Evolutionary conservation across 2,329 filamentous ascomycete species (phyloP), one percentile per base, ranked within the genome.

Genomic region (Aplosporella prunicola): DNA sequence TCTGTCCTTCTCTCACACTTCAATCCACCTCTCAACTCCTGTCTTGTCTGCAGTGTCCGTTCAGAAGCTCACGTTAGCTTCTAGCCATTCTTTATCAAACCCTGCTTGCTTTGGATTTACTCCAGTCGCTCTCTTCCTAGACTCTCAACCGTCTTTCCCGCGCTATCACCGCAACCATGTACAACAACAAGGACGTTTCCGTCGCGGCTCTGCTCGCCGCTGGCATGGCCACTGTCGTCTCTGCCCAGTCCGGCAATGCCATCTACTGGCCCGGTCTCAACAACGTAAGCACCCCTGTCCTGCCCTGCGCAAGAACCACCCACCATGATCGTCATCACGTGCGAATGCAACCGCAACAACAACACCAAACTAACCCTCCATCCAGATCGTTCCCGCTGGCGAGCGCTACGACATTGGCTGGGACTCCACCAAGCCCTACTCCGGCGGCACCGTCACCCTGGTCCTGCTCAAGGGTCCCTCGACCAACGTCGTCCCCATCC

Each of bases 391-490:
- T 38, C 67, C 69, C n/a, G 72, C 58, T 43, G 73, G 72, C 56
- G 51, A 66, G 55, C 50, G 63, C 40, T 79, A 64, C 67, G 65
- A 61, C 50, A 74, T 79, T 65, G 73, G 64, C 45, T 80, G 76
- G 76, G 45, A 63, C 43, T 61, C 67, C 32, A 66, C 60, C 46
- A 65, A 65, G 38, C 39, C 53, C 38, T 40, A 40, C 38, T 17
- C 39, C 3, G 34, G 33, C 14, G 66, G 64, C 51, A 65, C 61
- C 26, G 62, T 79, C 51, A 71, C 72, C n/a, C 61, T 80, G 41
- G 55, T 74, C 43, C 71, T 80, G 46, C 69, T 78, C 48, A 69
- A 69, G 51, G 76, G 76, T 20, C 74, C 74, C 20, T 62, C 67
- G 47, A 61, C 42, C 57, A 73, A 78, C 61, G 65, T 74, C 32